Evolutionary conservation across 139 green algal species (phyloP).

Genomic region (Helicosporidium sp.): DNA sequence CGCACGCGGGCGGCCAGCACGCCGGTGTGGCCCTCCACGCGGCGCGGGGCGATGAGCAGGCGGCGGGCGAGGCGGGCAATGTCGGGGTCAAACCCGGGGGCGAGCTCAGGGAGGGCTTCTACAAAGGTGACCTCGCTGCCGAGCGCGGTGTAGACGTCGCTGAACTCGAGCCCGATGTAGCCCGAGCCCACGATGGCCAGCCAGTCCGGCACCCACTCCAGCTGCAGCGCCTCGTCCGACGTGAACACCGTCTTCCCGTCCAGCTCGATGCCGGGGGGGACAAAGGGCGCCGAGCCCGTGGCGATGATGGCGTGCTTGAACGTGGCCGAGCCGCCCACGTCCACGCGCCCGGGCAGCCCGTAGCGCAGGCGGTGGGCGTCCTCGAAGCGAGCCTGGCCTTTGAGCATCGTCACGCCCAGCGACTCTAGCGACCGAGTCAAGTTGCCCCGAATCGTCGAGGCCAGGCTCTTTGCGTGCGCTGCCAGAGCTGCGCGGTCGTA

Average conservation of each 20-base stretch:
- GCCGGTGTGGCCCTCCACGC: slow-evolving; percentile 86
- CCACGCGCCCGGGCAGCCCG: slow-evolving; percentile 66
- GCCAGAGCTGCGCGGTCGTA: slow-evolving; percentile 84
- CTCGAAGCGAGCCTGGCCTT: slow-evolving; percentile 50
- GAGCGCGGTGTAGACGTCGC: slow-evolving; percentile 92
- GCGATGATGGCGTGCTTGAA: slow-evolving; percentile 90
- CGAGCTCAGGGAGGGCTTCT: slow-evolving; percentile 88
- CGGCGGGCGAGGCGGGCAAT: slow-evolving; percentile 81
- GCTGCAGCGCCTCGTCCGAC: slow-evolving; percentile 87
- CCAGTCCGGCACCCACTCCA: slow-evolving; percentile 96
- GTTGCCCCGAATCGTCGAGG: slow-evolving; percentile 72
- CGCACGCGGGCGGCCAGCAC: slow-evolving; percentile 83
- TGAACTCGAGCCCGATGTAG: slow-evolving; percentile 99
- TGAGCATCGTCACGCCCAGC: slow-evolving; percentile 61
- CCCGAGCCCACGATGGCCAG: slow-evolving; percentile 94
- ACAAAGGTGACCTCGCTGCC: slow-evolving; percentile 94
- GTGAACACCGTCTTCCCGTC: slow-evolving; percentile 99
- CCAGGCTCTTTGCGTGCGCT: slow-evolving; percentile 81
- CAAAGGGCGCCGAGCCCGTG: slow-evolving; percentile 88
- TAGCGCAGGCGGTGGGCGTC: slow-evolving; percentile 72
- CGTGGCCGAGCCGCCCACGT: slow-evolving; percentile 75
- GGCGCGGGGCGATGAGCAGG: slow-evolving; percentile 74
- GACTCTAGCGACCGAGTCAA: slow-evolving; percentile 74
- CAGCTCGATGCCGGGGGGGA: slow-evolving; percentile 89
- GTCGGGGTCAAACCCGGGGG: slow-evolving; percentile 95